Evolutionary conservation across 2,329 filamentous ascomycete species (phyloP).

Genomic region (Bipolaris oryzae): DNA sequence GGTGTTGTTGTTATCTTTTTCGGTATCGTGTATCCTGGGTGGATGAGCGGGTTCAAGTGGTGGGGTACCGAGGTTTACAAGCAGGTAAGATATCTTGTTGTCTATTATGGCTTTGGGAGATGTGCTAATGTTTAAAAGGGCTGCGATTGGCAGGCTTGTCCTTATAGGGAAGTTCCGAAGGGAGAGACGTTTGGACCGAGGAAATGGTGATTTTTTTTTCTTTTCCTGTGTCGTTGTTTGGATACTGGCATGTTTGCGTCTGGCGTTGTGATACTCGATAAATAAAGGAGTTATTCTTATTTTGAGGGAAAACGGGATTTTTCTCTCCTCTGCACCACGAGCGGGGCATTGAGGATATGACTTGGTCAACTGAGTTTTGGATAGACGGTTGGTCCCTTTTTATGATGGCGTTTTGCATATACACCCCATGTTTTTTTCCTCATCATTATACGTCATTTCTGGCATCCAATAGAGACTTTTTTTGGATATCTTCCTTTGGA

Average conservation of each 20-base stretch:
- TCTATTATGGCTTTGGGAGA: no score
- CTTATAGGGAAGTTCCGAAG: slow-evolving; percentile 65
- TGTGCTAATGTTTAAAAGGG: slow-evolving; percentile 55
- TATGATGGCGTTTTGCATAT: not conserved
- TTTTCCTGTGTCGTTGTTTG: not conserved
- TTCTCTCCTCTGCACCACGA: no score
- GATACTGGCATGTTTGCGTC: not conserved
- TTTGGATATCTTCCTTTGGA: not conserved
- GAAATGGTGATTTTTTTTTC: slow-evolving; percentile 27
- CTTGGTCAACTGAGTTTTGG: not conserved
- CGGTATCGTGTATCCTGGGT: slow-evolving; percentile 80
- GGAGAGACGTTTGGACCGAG: slow-evolving; percentile 45
- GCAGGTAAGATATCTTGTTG: slow-evolving; percentile 50
- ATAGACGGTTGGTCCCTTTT: not conserved
- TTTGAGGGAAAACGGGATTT: not conserved
- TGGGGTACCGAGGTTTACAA: slow-evolving; percentile 90
- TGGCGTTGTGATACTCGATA: not conserved
- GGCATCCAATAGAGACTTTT: not conserved
- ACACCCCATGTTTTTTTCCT: not conserved
- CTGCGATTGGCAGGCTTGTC: slow-evolving; percentile 83
- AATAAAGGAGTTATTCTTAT: not conserved
- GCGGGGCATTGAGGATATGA: not conserved
- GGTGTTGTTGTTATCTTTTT: slow-evolving; percentile 86
- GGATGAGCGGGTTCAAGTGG: slow-evolving; percentile 76
- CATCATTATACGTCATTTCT: not conserved